Evolutionary conservation across 331 rosid genomes (phyloP).

Genomic region (Rosa hybrid): DNA sequence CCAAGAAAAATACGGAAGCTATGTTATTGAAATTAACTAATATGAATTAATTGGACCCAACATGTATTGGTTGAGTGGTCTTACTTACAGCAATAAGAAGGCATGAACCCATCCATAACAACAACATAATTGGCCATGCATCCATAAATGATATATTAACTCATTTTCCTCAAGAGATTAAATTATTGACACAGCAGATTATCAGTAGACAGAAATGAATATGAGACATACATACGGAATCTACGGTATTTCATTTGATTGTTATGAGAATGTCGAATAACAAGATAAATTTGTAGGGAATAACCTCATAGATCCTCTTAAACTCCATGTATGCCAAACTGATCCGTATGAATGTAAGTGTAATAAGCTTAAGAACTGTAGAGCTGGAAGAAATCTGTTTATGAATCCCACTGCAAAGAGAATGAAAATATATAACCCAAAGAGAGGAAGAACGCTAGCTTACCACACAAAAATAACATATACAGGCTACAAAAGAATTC

Average conservation of each 20-base stretch:
- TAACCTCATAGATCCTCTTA: too few relatives aligned
- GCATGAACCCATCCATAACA: neutral
- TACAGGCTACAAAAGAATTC: neutral
- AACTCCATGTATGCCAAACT: too few relatives aligned
- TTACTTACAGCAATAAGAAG: neutral
- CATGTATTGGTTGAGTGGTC: neutral
- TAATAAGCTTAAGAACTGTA: too few relatives aligned
- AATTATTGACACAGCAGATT: neutral
- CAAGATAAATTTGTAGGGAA: neutral
- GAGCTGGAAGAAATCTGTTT: too few relatives aligned
- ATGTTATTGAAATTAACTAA: neutral
- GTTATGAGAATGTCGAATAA: neutral
- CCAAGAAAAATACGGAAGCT: neutral
- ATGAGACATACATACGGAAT: neutral
- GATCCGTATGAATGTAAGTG: too few relatives aligned
- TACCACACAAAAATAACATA: neutral
- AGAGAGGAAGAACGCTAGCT: slow-evolving; percentile 15
- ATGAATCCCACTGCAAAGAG: too few relatives aligned
- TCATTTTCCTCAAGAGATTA: neutral
- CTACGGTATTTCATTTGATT: neutral
- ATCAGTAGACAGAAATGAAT: neutral
- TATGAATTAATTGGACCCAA: neutral
- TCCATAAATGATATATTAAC: neutral
- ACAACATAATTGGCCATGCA: neutral
- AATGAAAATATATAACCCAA: too few relatives aligned